phyloP scores from a whole-genome alignment of 176 grass and related monocot species.

The Coix lacrymajobi region DNA sequence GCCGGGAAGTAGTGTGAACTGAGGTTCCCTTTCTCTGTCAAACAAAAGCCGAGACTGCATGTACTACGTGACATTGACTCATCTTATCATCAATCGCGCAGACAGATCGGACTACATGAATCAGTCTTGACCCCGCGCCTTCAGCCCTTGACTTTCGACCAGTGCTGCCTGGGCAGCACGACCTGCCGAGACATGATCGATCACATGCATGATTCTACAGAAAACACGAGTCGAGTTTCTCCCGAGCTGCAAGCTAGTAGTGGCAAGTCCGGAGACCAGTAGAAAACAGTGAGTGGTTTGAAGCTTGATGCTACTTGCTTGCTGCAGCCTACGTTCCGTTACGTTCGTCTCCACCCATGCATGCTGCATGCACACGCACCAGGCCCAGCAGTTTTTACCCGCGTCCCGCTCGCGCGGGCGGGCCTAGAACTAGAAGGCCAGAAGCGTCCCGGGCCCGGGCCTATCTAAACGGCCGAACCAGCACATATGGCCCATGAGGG shows the following conservation, averaged over 20 bases:
- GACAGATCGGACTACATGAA: neutral
- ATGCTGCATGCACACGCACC: too few relatives aligned
- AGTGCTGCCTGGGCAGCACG: neutral
- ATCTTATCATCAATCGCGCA: neutral
- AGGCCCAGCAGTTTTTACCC: neutral
- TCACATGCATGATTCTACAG: neutral
- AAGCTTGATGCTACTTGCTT: neutral
- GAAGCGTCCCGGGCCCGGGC: neutral
- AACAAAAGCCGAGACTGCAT: neutral
- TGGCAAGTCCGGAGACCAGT: too few relatives aligned
- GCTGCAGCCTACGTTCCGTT: too few relatives aligned
- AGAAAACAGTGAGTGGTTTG: neutral
- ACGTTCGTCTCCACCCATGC: too few relatives aligned
- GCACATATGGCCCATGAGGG: neutral
- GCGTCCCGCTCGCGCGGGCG: neutral
- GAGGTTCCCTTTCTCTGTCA: neutral
- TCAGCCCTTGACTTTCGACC: conserved; percentile 25
- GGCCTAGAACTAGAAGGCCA: neutral
- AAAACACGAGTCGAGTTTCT: neutral
- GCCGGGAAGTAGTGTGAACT: neutral
- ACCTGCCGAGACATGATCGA: neutral
- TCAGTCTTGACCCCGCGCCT: neutral
- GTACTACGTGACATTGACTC: neutral
- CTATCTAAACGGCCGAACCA: neutral
- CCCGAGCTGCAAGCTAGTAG: neutral